A percentile compares a stretch with the other conserved stretches of the same genome.
Evolutionary conservation across 2,329 filamentous ascomycete genomes (phyloP).

Genomic region (Venturiaceae sp.): DNA sequence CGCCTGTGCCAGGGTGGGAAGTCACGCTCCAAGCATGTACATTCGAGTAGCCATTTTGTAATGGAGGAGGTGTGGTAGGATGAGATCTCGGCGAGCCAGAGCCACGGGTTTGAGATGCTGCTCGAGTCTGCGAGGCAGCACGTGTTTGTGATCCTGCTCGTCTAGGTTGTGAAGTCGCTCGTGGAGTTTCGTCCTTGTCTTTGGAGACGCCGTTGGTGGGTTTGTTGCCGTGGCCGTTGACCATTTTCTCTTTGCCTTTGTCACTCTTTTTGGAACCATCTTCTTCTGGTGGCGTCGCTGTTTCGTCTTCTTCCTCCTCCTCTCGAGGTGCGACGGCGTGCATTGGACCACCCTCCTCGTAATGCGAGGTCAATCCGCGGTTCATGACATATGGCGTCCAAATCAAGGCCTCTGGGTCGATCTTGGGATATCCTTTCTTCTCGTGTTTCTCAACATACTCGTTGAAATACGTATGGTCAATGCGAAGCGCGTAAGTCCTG

Average conservation of each 20-base stretch:
- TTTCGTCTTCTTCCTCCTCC: conserved; percentile 50
- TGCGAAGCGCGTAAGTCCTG: conserved; percentile 76
- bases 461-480: conserved; percentile 77
- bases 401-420: conserved; percentile 70
- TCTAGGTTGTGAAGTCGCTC: background rate
- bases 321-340: conserved; percentile 83
- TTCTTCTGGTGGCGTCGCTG: conserved; percentile 8
- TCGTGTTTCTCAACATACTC: conserved; percentile 88
- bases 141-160: background rate
- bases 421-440: conserved; percentile 73
- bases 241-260: conserved; percentile 1
- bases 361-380: conserved; percentile 68
- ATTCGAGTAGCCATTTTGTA: conserved; percentile 7
- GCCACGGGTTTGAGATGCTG: background rate
- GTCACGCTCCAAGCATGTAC: background rate
- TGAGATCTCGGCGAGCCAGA: conserved; percentile 3
- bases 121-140: background rate
- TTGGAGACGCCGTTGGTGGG: conserved; percentile 1
- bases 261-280: conserved; percentile 7
- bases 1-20: conserved; percentile 11
- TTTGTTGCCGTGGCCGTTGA: background rate
- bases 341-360: conserved; percentile 70
- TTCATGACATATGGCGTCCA: conserved; percentile 99
- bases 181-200: background rate
- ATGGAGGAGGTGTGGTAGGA: conserved; percentile 1